phyloP scores from a whole-genome alignment of 768 basidiomycete species.

The Tubosaeta brunneosetosa region DNA sequence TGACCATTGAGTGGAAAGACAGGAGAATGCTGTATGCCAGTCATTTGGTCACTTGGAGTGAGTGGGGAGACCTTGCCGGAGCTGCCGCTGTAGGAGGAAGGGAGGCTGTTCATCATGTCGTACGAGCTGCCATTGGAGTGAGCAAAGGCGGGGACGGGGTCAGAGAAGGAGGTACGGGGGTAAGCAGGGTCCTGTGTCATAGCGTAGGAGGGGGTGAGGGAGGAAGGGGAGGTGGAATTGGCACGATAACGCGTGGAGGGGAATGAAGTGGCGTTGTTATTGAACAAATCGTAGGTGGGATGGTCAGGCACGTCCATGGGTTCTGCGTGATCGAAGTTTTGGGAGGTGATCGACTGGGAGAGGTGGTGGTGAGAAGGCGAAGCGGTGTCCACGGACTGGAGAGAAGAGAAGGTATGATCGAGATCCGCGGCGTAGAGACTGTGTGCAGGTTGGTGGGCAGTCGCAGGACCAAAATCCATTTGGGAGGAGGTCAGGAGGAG shows the following conservation, averaged over 20 bases:
- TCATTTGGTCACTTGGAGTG: constrained; percentile 62
- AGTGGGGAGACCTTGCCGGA: constrained; percentile 75
- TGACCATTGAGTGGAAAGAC: constrained; percentile 42
- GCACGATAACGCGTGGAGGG: constrained; percentile 61
- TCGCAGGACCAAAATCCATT: constrained; percentile 48
- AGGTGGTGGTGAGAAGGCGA: constrained; percentile 36
- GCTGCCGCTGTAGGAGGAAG: constrained; percentile 53
- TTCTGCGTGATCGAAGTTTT: constrained; percentile 50
- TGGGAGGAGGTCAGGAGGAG: constrained; percentile 34
- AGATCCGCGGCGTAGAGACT: constrained; percentile 53
- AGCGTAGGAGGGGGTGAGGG: constrained; percentile 52
- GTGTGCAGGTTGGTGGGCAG: constrained; percentile 32
- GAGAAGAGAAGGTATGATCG: constrained; percentile 51
- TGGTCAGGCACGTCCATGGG: constrained; percentile 55
- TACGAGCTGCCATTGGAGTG: constrained; percentile 51
- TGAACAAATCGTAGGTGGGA: constrained; percentile 60
- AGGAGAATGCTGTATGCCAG: constrained; percentile 51
- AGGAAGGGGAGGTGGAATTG: constrained; percentile 68
- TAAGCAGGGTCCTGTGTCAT: constrained; percentile 57
- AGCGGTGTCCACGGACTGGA: constrained; percentile 36
- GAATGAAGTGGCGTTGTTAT: constrained; percentile 44
- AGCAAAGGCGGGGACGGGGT: constrained; percentile 55
- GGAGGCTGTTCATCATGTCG: constrained; percentile 59
- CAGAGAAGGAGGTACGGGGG: constrained; percentile 53
- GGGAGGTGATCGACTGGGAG: constrained; percentile 32